Conservation (phyloP, 1,284 basidiomycete genomes). For the Sporisorium scitamineum region DNA sequence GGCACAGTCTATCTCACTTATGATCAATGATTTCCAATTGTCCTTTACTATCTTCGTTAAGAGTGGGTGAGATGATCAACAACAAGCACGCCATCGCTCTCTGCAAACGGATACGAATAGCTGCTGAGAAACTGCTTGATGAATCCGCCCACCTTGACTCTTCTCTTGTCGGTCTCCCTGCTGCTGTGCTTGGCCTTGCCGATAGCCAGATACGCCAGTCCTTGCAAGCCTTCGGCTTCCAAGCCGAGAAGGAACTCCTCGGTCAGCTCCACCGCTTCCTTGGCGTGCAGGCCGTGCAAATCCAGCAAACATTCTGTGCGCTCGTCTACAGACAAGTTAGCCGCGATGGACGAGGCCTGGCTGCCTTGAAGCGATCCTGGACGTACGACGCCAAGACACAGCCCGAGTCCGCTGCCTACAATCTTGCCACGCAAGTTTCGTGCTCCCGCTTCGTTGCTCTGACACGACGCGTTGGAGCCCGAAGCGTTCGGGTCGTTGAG, state of each 20-base stretch:
- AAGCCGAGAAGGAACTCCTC: conserved; percentile 86
- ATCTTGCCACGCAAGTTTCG: conserved; percentile 79
- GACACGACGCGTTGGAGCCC: conserved; percentile 22
- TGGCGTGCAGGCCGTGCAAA: conserved; percentile 77
- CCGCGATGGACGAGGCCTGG: conserved; percentile 53
- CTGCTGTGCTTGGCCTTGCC: conserved; percentile 97
- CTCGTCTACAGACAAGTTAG: conserved; percentile 74
- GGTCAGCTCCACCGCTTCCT: conserved; percentile 89
- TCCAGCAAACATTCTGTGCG: conserved; percentile 76
- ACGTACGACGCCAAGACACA: conserved; percentile 62
- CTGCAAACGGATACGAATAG: conserved; percentile 89
- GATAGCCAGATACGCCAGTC: conserved; percentile 82
- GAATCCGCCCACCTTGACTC: conserved; percentile 83
- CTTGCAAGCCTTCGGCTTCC: conserved; percentile 82
- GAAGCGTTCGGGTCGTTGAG: conserved; percentile 73
- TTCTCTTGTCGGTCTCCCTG: conserved; percentile 81
- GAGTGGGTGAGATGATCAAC: conserved; percentile 75
- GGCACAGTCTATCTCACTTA: not conserved
- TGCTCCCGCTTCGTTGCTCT: conserved; percentile 85
- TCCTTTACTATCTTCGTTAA: conserved; percentile 14
- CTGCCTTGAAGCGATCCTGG: conserved; percentile 28
- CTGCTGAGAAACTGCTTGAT: conserved; percentile 89
- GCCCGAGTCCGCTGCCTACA: conserved; percentile 79
- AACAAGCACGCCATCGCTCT: conserved; percentile 87
- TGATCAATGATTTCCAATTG: not conserved